Evolutionary conservation across 2,329 filamentous ascomycete species (phyloP).

Genomic region (Periconia sp.): DNA sequence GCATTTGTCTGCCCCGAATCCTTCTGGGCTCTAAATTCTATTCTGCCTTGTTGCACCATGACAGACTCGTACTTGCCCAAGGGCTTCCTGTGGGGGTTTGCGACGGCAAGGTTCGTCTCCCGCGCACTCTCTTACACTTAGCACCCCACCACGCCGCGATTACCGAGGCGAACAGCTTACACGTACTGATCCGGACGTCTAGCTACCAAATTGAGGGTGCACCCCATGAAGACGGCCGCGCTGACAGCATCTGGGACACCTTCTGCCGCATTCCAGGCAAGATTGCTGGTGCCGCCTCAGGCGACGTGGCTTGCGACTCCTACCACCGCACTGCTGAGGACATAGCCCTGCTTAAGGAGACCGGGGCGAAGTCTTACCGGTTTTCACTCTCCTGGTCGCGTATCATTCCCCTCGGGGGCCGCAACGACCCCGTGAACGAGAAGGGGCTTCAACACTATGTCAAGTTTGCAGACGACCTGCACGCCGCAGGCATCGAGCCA

Average conservation of each 20-base stretch:
- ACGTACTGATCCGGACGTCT: conserved; percentile 28
- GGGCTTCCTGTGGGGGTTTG: conserved; percentile 50
- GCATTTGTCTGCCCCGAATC: background rate
- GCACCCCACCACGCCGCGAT: conserved; percentile 27
- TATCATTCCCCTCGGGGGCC: conserved; percentile 84
- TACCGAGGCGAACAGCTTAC: conserved; percentile 8
- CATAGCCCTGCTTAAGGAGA: conserved; percentile 75
- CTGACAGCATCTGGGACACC: conserved; percentile 87
- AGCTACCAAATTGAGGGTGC: conserved; percentile 91
- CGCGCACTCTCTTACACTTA: conserved; percentile 21
- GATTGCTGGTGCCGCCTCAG: conserved; percentile 78
- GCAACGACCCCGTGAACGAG: conserved; percentile 80
- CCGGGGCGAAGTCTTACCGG: conserved; percentile 77
- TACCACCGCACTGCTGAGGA: conserved; percentile 82
- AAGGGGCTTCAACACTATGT: conserved; percentile 79
- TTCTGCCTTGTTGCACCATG: conserved; percentile 27
- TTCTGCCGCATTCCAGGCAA: conserved; percentile 83
- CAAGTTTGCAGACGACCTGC: conserved; percentile 78
- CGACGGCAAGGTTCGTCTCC: conserved; percentile 48
- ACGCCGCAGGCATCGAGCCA: conserved; percentile 77
- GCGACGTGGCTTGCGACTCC: conserved; percentile 82
- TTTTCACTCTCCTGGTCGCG: conserved; percentile 86
- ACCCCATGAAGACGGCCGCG: conserved; percentile 75
- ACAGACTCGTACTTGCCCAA: conserved; percentile 45
- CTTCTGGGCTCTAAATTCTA: background rate